Evolutionary conservation across 345 rosid species (phyloP).

Genomic region (Eutrema yunnanense): DNA sequence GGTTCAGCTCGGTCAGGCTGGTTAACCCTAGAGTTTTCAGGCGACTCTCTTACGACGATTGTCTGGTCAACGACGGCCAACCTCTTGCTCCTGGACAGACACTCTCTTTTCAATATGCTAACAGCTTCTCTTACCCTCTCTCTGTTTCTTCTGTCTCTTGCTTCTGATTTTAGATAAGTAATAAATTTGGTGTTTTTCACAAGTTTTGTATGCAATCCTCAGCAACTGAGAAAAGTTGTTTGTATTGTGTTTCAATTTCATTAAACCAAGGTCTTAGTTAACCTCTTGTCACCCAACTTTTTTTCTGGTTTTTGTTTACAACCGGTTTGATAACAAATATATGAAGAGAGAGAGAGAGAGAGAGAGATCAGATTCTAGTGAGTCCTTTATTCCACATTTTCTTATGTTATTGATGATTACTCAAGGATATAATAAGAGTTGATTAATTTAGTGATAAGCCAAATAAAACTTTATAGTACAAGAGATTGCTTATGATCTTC

Average conservation of each 20-base stretch:
- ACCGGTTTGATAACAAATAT: background rate
- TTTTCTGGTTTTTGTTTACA: background rate
- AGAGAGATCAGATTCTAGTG: background rate
- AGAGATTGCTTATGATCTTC: background rate
- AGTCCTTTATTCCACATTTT: background rate
- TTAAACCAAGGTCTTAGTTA: background rate
- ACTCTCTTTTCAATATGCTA: constrained; percentile 64
- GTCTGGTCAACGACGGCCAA: constrained; percentile 60
- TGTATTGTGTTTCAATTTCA: background rate
- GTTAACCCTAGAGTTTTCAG: constrained; percentile 56
- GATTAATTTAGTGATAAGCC: background rate
- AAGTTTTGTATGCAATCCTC: too few relatives aligned
- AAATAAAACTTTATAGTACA: background rate
- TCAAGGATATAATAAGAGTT: background rate
- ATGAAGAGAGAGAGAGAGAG: background rate
- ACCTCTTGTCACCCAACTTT: background rate
- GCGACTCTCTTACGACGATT: constrained; percentile 52
- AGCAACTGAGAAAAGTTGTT: too few relatives aligned
- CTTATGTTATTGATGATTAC: background rate
- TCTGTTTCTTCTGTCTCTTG: constrained; percentile 54
- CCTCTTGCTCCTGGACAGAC: constrained; percentile 54
- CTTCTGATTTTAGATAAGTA: constrained; percentile 16
- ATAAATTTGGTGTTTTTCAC: background rate
- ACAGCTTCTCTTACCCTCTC: constrained; percentile 52
- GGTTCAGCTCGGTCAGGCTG: constrained; percentile 61